These are phyloP conservation scores for Globisporangium cystogenes DNA, from an alignment of 352 stramenopile genomes.

Conservation along the genomic window DNA sequence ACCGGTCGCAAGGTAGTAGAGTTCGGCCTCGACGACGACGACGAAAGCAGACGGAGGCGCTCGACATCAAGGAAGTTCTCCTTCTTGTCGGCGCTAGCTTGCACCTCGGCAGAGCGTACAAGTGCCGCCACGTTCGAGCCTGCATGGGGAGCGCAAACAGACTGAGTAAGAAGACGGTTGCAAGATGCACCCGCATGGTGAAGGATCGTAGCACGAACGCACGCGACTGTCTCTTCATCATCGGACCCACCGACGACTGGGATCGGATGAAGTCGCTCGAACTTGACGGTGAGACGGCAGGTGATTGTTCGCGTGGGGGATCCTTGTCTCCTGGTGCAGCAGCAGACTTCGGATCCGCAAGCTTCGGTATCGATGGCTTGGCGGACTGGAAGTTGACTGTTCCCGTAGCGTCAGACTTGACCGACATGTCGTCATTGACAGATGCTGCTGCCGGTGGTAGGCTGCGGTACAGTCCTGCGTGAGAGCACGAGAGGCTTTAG, in stretches of 20 bases:
- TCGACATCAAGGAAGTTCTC: constrained; percentile 29
- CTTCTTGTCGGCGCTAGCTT: constrained; percentile 5
- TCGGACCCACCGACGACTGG: not conserved
- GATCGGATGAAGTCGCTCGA: constrained; percentile 1
- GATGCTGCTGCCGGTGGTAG: not conserved
- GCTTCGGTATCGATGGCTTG: not conserved
- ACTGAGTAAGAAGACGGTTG: not conserved
- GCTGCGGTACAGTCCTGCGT: constrained; percentile 4
- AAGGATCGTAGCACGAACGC: not conserved
- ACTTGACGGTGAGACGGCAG: not conserved
- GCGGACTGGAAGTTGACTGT: not conserved
- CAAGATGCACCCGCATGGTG: not conserved
- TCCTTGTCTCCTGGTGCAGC: not conserved
- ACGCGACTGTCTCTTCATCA: constrained; percentile 4
- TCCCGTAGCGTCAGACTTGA: not conserved
- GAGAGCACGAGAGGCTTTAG: not conserved
- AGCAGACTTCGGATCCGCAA: not conserved
- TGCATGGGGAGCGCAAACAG: not conserved
- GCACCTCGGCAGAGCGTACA: not conserved
- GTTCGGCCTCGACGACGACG: constrained; percentile 22
- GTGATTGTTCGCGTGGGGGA: not conserved
- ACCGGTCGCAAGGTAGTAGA: constrained; percentile 16
- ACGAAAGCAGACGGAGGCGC: constrained; percentile 20
- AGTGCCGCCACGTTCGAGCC: not conserved
- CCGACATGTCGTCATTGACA: too few species aligned